Percentiles rank a stretch among this genome's conserved stretches.
Conservation (phyloP, 257 asterid species). For the Ophiorrhiza pumila region DNA sequence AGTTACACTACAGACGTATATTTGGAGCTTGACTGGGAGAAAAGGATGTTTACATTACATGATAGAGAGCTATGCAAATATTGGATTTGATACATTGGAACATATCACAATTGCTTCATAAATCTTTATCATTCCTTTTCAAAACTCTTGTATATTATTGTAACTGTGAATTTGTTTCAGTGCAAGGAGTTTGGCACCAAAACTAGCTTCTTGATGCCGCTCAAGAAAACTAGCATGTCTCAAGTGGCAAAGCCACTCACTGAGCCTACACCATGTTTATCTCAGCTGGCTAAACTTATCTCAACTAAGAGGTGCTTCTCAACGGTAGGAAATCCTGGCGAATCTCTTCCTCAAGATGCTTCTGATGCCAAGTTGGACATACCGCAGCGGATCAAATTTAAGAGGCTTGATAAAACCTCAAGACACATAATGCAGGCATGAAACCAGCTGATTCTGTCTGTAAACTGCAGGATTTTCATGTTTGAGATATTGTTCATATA, state of each 20-base stretch:
- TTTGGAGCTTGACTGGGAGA: background rate
- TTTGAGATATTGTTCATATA: background rate
- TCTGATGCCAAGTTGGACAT: no score
- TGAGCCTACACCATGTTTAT: slow-evolving; percentile 31
- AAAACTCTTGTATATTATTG: background rate
- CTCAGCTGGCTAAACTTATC: slow-evolving; percentile 28
- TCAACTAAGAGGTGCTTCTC: slow-evolving; percentile 41
- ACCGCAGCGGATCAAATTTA: no score
- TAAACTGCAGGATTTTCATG: background rate
- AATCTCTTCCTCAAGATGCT: no score
- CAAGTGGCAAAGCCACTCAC: slow-evolving; percentile 27
- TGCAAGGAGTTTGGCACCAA: slow-evolving; percentile 23
- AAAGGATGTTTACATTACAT: background rate
- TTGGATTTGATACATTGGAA: background rate
- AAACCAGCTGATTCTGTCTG: background rate
- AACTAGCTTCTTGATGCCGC: slow-evolving; percentile 22
- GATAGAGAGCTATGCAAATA: no score
- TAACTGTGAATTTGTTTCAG: slow-evolving; percentile 30
- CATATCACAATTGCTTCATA: background rate
- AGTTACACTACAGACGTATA: background rate
- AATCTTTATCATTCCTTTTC: background rate
- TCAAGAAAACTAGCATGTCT: slow-evolving; percentile 32
- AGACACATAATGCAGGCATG: slow-evolving; percentile 90
- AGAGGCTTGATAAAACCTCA: slow-evolving; percentile 87
- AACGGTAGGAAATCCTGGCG: no score